Conservation (phyloP, 2,329 filamentous ascomycete species). For the Calonectria multiphialidica region DNA sequence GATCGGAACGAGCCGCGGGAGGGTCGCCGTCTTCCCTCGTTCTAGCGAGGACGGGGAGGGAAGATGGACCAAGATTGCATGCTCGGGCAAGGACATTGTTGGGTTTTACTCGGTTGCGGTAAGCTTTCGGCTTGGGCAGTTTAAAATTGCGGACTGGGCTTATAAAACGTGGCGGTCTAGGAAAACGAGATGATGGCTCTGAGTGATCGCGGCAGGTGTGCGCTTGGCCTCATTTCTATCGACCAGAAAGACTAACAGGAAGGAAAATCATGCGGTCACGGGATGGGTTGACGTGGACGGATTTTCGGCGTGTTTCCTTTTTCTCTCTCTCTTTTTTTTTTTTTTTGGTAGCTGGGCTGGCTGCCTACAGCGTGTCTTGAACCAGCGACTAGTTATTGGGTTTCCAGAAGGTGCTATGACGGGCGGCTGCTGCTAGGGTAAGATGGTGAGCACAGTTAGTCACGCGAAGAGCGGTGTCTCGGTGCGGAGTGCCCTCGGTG, state of each 20-base stretch:
- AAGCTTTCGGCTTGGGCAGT: neutral
- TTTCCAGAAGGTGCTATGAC: constrained; percentile 8
- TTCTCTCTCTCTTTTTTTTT: neutral
- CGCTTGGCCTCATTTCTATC: neutral
- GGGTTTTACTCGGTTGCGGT: constrained; percentile 5
- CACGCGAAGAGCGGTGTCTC: constrained; percentile 7
- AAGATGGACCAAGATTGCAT: neutral
- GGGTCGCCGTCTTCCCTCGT: neutral
- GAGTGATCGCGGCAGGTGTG: neutral
- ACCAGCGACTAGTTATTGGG: neutral
- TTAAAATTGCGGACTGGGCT: neutral
- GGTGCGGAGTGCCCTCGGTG: constrained; percentile 2
- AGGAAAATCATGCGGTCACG: neutral
- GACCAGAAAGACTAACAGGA: neutral
- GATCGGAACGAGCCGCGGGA: constrained; percentile 1
- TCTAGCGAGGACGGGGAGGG: neutral
- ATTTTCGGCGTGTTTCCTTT: neutral
- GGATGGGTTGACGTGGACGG: too few relatives aligned
- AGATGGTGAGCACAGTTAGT: neutral
- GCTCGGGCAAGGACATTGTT: neutral
- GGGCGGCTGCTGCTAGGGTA: neutral
- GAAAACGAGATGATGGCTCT: neutral
- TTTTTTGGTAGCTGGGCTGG: neutral
- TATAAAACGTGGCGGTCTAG: neutral
- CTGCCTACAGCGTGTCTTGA: neutral